Evolutionary conservation across 1,139 yeast genomes (phyloP).

Genomic region (Pichia cactophila): DNA sequence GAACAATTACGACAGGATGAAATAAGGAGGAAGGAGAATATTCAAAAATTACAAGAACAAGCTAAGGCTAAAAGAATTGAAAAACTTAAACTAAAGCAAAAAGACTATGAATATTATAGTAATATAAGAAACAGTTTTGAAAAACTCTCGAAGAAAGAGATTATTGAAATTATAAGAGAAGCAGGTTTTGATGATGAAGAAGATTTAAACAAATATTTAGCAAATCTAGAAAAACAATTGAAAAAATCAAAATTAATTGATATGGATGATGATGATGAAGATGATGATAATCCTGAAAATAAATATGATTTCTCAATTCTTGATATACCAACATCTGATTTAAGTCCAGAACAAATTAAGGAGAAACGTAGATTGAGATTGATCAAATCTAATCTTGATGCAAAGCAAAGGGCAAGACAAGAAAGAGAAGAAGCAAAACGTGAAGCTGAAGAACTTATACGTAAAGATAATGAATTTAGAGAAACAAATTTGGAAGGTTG

Average conservation of each 20-base stretch:
- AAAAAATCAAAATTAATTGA: constrained; percentile 62
- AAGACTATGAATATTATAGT: constrained; percentile 67
- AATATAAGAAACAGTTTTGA: constrained; percentile 48
- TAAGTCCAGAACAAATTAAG: constrained; percentile 70
- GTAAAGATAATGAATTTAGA: constrained; percentile 73
- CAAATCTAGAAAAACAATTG: constrained; percentile 60
- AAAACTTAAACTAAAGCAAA: constrained; percentile 71
- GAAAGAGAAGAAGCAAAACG: constrained; percentile 60
- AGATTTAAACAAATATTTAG: constrained; percentile 63
- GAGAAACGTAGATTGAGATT: constrained; percentile 82
- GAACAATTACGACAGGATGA: constrained; percentile 76
- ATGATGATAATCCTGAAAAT: constrained; percentile 43
- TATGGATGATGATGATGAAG: constrained; percentile 49
- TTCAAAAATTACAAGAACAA: constrained; percentile 83
- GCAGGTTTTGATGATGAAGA: constrained; percentile 75
- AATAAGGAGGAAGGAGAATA: constrained; percentile 78
- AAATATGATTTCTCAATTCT: constrained; percentile 56
- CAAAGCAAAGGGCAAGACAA: constrained; percentile 73
- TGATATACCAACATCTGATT: constrained; percentile 76
- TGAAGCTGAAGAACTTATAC: constrained; percentile 43
- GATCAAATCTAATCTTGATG: constrained; percentile 81
- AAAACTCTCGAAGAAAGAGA: constrained; percentile 39
- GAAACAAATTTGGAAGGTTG: constrained; percentile 67
- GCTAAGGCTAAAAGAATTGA: constrained; percentile 81
- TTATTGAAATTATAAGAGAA: constrained; percentile 43